Conservation (phyloP, 352 stramenopile species). For the Globisporangium nodosum region DNA sequence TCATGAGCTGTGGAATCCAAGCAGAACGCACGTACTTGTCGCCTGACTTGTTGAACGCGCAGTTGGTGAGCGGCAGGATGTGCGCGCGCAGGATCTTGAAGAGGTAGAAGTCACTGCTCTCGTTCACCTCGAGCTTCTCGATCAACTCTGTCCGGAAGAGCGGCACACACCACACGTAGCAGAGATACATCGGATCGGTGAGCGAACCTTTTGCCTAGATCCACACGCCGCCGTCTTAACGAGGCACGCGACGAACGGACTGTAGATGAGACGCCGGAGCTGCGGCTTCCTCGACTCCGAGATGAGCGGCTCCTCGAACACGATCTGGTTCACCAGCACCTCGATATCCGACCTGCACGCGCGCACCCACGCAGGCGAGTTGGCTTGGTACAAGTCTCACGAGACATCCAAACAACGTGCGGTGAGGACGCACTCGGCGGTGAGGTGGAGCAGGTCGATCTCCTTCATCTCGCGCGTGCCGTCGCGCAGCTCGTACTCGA, state of each 20-base stretch:
- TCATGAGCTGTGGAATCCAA: neutral
- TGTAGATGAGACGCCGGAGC: constrained; percentile 91
- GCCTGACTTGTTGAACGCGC: constrained; percentile 95
- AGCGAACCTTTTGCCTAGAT: no score
- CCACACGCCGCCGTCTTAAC: neutral
- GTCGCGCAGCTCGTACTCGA: constrained; percentile 94
- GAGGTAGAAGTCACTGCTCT: constrained; percentile 94
- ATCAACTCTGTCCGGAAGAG: constrained; percentile 75
- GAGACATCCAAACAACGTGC: neutral
- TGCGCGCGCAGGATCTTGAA: constrained; percentile 95
- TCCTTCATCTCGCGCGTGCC: constrained; percentile 93
- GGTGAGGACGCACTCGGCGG: constrained; percentile 65
- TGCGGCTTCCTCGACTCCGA: constrained; percentile 92
- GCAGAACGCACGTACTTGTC: constrained; percentile 71
- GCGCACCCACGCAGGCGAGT: neutral
- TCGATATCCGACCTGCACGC: constrained; percentile 84
- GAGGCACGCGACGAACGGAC: constrained; percentile 22
- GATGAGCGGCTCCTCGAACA: constrained; percentile 94
- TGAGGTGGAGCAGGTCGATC: constrained; percentile 93
- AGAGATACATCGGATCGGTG: no score
- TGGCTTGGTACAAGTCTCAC: neutral
- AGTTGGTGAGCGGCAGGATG: constrained; percentile 95
- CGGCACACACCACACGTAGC: neutral
- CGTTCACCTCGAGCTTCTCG: constrained; percentile 93
- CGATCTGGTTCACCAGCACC: constrained; percentile 93